These are phyloP conservation scores for Pseudogymnoascus sp. DNA, from an alignment of 2,329 filamentous ascomycete species.

Conservation along the genomic window DNA sequence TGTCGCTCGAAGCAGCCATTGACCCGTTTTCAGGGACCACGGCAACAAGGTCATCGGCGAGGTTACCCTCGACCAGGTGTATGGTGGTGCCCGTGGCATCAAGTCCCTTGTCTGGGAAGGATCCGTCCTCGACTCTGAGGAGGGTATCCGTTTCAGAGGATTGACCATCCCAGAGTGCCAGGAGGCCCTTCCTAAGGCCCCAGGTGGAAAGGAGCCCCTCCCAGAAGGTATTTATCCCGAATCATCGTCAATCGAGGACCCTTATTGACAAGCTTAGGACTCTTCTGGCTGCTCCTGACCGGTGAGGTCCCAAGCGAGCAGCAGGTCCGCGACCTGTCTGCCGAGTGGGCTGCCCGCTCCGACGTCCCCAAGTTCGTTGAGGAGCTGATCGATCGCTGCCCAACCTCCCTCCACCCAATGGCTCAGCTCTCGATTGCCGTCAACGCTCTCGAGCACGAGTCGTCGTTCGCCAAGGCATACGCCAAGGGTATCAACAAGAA, in stretches of 20 bases:
- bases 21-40: conserved; percentile 58
- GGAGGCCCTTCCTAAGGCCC: conserved; percentile 91
- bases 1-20: conserved; percentile 20
- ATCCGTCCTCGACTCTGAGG: conserved; percentile 94
- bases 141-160: conserved; percentile 98
- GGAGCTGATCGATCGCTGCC: conserved; percentile 99
- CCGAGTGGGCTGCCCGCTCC: conserved; percentile 97
- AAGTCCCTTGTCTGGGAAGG: conserved; percentile 98
- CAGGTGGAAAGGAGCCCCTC: conserved; percentile 91
- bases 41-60: conserved; percentile 93
- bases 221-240: conserved; percentile 60
- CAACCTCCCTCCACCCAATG: conserved; percentile 98
- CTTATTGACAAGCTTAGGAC: conserved; percentile 46
- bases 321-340: conserved; percentile 95
- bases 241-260: not conserved
- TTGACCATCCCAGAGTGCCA: conserved; percentile 99
- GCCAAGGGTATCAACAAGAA: conserved; percentile 99
- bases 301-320: conserved; percentile 96
- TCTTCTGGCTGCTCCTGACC: conserved; percentile 99
- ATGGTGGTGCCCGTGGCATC: conserved; percentile 97
- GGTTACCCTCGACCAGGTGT: conserved; percentile 98
- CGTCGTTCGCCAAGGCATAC: conserved; percentile 95
- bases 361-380: conserved; percentile 96
- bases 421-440: conserved; percentile 98
- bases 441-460: conserved; percentile 96